phyloP scores from a whole-genome alignment of 164 flowering plant genomes.

The Macadamia tetraphylla region DNA sequence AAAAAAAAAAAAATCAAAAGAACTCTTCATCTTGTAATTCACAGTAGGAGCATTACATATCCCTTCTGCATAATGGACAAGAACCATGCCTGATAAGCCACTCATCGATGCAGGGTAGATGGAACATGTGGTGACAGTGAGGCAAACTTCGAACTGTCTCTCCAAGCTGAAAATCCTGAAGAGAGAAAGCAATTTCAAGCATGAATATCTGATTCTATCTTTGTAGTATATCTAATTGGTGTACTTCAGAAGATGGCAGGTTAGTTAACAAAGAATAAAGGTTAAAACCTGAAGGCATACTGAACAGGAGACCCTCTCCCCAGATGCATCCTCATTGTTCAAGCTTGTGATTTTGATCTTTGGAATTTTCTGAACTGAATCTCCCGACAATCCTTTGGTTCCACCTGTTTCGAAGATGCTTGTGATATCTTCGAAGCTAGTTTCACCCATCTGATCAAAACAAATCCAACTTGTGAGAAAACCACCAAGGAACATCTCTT shows the following conservation, averaged over 20 bases:
- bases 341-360: slow-evolving; percentile 45
- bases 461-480: slow-evolving; percentile 10
- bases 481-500: background rate
- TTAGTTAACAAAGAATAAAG: background rate
- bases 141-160: slow-evolving; percentile 66
- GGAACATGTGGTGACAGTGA: slow-evolving; percentile 69
- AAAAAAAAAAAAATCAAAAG: too few relatives aligned
- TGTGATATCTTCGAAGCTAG: slow-evolving; percentile 49
- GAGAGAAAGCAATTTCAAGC: background rate
- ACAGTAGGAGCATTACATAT: slow-evolving; percentile 32
- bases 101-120: slow-evolving; percentile 72
- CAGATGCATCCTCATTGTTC: slow-evolving; percentile 47
- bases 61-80: slow-evolving; percentile 74
- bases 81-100: slow-evolving; percentile 74
- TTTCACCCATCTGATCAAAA: slow-evolving; percentile 58
- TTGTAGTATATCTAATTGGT: too few relatives aligned
- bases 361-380: slow-evolving; percentile 64
- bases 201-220: background rate
- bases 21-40: slow-evolving; percentile 14
- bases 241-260: background rate
- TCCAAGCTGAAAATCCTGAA: slow-evolving; percentile 64
- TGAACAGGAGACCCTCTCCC: slow-evolving; percentile 62
- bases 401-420: slow-evolving; percentile 64
- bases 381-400: slow-evolving; percentile 58
- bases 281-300: slow-evolving; percentile 73